Evolutionary conservation across 345 rosid species (phyloP), one percentile per base, ranked within the genome.

Genomic region (Crucihimalaya himalaica): DNA sequence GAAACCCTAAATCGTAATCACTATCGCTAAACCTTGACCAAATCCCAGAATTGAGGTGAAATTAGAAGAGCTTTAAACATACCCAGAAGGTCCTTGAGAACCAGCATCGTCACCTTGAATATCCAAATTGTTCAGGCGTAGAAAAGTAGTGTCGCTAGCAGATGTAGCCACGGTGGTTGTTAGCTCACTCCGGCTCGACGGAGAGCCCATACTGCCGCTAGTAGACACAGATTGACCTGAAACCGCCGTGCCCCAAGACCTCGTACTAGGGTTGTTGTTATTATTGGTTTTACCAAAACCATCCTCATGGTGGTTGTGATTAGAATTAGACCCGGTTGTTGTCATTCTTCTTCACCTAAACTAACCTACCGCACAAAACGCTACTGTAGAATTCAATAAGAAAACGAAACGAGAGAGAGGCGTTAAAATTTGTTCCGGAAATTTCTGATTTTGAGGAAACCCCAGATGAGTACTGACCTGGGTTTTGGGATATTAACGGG

Each of bases 191-290:
- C 90, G 82, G 85, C 95, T 90, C 1, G 97, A 95, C 1, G 97
- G 99, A 0, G 99, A 95, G 10, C 99, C 99, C 15, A 86, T 88
- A 76, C 99, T 92, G 34, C 97, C 97, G 8, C 97, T 92, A 10
- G 96, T 89, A 25, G 98, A 90, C 20, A 90, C 86, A 31, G 97
- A 90, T 73, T 92, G 94, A 59, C 90, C 97, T 11, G 97, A 92
- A 67, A 83, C 69, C 21, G 86, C 79, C 43, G 90, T 87, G 5
- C 96, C 96, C 95, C 97, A 88, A 34, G 97, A 91, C 87, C 96
- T 83, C 13, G 86, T 67, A 63, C 84, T 81, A n/a, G 74, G 78
- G 78, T 77, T 68, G n/a, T 42, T 59, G 35, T 25, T 71, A 6
- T 72, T 63, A 19, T 74, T 77, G 53, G 1, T 70, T 18, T 39